Conservation (phyloP, 306 rosid genomes). For the Albizia julibrissin region DNA sequence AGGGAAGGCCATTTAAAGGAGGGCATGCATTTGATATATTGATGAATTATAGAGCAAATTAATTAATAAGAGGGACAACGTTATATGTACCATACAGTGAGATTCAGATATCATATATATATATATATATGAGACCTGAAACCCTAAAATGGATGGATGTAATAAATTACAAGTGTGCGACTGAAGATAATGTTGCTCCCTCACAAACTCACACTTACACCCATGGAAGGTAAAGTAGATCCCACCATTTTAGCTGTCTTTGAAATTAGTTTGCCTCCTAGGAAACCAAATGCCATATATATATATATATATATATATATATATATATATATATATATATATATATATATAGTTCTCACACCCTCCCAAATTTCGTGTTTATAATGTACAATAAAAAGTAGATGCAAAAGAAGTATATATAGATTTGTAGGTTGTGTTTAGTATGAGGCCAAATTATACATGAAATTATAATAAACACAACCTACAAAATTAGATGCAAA, state of each 20-base stretch:
- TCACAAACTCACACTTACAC: background rate
- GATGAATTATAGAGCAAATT: constrained; percentile 3
- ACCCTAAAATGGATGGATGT: constrained; percentile 36
- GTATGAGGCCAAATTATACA: too few species aligned
- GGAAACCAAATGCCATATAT: constrained; percentile 62
- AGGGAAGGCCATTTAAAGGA: constrained; percentile 19
- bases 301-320: background rate
- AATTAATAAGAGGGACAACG: constrained; percentile 20
- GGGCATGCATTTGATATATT: background rate
- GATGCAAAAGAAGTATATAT: too few species aligned
- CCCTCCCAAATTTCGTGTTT: background rate
- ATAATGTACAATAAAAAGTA: too few species aligned
- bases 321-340: background rate
- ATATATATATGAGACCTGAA: constrained; percentile 1
- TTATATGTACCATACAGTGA: background rate
- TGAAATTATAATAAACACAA: too few species aligned
- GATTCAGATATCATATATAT: background rate
- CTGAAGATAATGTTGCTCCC: background rate
- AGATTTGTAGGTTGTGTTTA: too few species aligned
- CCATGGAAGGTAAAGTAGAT: constrained; percentile 39
- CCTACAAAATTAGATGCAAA: too few species aligned
- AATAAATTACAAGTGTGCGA: background rate
- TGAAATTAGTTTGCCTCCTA: constrained; percentile 61
- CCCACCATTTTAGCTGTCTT: constrained; percentile 61
- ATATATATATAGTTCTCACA: background rate